Conservation (phyloP, 73 alveolate species). For the Halteria grandinella region DNA sequence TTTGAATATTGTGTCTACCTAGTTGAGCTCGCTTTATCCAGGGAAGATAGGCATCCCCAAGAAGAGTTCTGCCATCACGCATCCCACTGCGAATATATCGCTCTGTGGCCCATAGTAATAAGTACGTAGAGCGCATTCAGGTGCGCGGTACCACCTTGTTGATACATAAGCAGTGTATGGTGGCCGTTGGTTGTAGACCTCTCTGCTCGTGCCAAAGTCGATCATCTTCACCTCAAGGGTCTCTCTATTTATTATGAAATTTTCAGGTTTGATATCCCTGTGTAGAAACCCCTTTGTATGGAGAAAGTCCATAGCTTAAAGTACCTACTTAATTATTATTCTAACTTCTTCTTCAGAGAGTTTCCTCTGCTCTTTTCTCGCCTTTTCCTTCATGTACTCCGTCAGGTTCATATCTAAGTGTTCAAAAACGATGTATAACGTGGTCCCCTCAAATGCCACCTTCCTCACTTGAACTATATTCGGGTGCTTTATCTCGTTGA, state of each 20-base stretch:
- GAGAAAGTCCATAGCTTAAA: constrained; percentile 76
- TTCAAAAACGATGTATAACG: constrained; percentile 34
- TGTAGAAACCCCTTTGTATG: constrained; percentile 81
- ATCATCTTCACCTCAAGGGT: constrained; percentile 69
- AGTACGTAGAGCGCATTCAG: constrained; percentile 76
- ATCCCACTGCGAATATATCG: constrained; percentile 88
- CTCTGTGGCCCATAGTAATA: constrained; percentile 66
- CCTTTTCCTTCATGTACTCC: constrained; percentile 19
- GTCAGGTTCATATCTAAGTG: constrained; percentile 20
- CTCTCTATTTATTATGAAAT: constrained; percentile 53
- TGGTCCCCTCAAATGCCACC: not conserved
- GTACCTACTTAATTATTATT: constrained; percentile 73
- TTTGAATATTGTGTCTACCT: constrained; percentile 70
- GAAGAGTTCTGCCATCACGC: constrained; percentile 84
- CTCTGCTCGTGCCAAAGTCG: constrained; percentile 82
- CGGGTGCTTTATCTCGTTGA: constrained; percentile 21
- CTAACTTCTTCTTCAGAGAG: constrained; percentile 69
- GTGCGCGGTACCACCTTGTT: constrained; percentile 90
- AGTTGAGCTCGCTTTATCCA: constrained; percentile 82
- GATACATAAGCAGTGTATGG: constrained; percentile 84
- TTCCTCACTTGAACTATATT: constrained; percentile 7
- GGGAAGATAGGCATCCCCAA: constrained; percentile 81
- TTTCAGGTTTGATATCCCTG: constrained; percentile 92
- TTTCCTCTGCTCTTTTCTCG: not conserved
- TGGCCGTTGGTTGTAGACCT: constrained; percentile 40